These are phyloP conservation scores for Stipa capillata DNA, from an alignment of 176 grass and related monocot genomes.

Conservation along the genomic window DNA sequence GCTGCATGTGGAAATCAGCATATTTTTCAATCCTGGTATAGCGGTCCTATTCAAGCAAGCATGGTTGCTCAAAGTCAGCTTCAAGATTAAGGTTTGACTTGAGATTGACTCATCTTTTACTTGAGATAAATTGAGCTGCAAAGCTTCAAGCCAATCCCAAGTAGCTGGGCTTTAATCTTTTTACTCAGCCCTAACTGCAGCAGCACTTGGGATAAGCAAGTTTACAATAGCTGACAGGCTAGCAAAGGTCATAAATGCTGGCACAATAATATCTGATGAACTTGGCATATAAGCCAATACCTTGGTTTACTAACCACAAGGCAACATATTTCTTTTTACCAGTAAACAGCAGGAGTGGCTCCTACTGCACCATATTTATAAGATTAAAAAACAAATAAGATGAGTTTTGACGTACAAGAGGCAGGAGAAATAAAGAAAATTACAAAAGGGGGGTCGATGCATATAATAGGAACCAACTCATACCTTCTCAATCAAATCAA, in stretches of 20 bases:
- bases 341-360: too few species aligned
- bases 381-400: background rate
- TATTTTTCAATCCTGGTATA: background rate
- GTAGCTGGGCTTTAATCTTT: background rate
- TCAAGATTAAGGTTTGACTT: background rate
- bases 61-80: background rate
- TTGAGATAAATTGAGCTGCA: background rate
- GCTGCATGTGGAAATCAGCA: background rate
- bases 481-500: constrained; percentile 97
- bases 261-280: background rate
- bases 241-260: background rate
- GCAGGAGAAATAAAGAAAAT: background rate
- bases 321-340: background rate
- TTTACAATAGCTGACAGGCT: background rate
- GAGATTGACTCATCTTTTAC: background rate
- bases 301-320: background rate
- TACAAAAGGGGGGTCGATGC: background rate
- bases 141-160: background rate
- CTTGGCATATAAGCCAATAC: background rate
- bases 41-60: background rate
- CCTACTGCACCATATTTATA: background rate
- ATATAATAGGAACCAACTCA: background rate
- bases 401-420: background rate
- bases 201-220: background rate
- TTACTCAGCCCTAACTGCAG: background rate